A percentile compares a stretch with the other conserved stretches of the same genome.
These are phyloP conservation scores for Serpula lacrymans DNA, from an alignment of 768 basidiomycete species.

Conservation along the genomic window DNA sequence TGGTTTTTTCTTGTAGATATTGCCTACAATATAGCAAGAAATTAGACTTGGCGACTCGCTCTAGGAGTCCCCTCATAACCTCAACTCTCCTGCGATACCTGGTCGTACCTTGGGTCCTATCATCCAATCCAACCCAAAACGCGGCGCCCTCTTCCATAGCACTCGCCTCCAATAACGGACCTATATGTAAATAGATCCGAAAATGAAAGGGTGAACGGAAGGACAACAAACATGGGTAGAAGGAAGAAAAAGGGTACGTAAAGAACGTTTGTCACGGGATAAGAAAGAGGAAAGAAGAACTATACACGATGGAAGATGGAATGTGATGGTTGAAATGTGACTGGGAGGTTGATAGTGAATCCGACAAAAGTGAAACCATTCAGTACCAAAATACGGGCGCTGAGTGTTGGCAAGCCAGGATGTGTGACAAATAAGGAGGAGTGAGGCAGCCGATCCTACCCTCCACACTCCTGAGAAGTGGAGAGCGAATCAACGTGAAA, in stretches of 20 bases:
- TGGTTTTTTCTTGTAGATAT: neutral
- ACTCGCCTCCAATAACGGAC: constrained; percentile 50
- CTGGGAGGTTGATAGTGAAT: constrained; percentile 15
- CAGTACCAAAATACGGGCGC: constrained; percentile 34
- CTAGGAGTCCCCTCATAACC: neutral
- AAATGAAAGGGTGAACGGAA: constrained; percentile 62
- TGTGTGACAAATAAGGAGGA: constrained; percentile 23
- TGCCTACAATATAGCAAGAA: neutral
- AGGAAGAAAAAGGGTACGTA: constrained; percentile 21
- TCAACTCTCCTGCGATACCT: neutral
- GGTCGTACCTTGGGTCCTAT: neutral
- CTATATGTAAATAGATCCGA: constrained; percentile 23
- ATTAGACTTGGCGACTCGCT: neutral
- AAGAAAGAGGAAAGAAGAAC: constrained; percentile 16
- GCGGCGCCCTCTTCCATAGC: constrained; percentile 71
- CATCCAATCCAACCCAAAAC: constrained; percentile 27
- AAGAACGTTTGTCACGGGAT: constrained; percentile 18
- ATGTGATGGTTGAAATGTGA: constrained; percentile 3
- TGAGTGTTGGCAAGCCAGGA: constrained; percentile 17
- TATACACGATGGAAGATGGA: constrained; percentile 13
- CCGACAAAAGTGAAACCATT: constrained; percentile 20
- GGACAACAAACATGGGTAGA: constrained; percentile 52
- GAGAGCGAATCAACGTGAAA: constrained; percentile 42
- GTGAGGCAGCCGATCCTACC: constrained; percentile 26
- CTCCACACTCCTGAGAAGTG: constrained; percentile 9